Evolutionary conservation across 2,329 filamentous ascomycete genomes (phyloP), one percentile per base, ranked within the genome.

Genomic region (Zarea fungicola): DNA sequence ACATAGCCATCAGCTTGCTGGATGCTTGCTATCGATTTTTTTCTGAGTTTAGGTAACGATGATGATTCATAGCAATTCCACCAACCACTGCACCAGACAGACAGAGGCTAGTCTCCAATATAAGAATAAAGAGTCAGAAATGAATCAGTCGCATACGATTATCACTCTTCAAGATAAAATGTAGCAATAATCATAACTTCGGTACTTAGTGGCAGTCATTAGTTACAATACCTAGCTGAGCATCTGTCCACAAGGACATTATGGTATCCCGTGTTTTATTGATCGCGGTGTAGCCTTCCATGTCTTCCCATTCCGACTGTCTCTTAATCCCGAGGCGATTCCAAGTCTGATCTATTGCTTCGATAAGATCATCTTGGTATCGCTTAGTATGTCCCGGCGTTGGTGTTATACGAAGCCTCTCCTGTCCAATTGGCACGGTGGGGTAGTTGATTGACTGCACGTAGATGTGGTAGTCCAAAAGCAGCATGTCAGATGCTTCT

Each of bases 371-470:
- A 56, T 95, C 85, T 53, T 90, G 89, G 71, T 87, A 89, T 58
- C 87, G 81, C 69, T 86, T 85, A 45, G 81, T 81, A 67, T 99
- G 93, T 36, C 93, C 93, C 0, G 93, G 93, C 1, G 93, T 99
- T 0, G 93, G 93, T 2, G 93, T 99, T 66, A 99, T 89, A 56
- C 93, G 87, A 49, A 99, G 84, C 49, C 93, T 84, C 70, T 99
- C 93, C 74, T 97, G 91, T 16, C 93, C 93, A 6, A 95, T 89
- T 3, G 93, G 93, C 3, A 99, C 92, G 45, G 93, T 99, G 3
- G 92, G 93, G 71, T 97, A 97, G 73, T 99, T 99, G 78, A 99
- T 97, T 48, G 89, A 90, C 72, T 99, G 93, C 22, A 97, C 93
- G 65, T 99, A 99, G 64, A 99, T 96, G 53, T 83, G 81, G 74